Percentiles rank a stretch among this genome's conserved stretches.
Conservation (phyloP, 257 asterid species). For the Jacaranda mimosifolia region DNA sequence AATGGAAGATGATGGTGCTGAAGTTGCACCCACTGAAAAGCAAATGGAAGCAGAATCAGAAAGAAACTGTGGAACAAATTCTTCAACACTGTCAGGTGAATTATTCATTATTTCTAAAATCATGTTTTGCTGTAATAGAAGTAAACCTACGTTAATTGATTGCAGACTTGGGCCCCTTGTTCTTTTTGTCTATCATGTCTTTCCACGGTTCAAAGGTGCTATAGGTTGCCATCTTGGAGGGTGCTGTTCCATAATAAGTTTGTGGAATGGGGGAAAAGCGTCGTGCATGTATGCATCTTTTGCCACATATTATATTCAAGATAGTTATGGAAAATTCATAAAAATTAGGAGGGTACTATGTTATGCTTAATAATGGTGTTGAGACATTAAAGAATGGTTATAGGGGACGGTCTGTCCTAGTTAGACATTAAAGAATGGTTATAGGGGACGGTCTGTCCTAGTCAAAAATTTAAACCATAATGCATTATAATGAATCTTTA, state of each 20-base stretch:
- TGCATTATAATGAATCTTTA: conserved; percentile 1
- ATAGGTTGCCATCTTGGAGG: conserved; percentile 15
- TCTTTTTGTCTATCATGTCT: conserved; percentile 19
- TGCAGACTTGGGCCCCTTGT: conserved; percentile 20
- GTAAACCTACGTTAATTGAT: neutral
- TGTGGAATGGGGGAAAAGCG: conserved; percentile 1
- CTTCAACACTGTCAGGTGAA: conserved; percentile 48
- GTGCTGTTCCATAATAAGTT: conserved; percentile 15
- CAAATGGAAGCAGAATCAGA: conserved; percentile 44
- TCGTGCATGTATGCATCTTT: neutral
- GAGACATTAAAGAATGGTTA: neutral
- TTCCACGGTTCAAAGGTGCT: conserved; percentile 29
- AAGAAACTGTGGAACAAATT: conserved; percentile 29
- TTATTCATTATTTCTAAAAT: conserved; percentile 28
- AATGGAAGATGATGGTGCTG: conserved; percentile 46
- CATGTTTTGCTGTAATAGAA: conserved; percentile 17
- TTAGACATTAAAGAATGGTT: neutral
- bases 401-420: neutral
- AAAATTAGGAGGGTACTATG: conserved; percentile 8
- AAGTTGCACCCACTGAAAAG: conserved; percentile 45
- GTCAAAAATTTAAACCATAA: conserved; percentile 2
- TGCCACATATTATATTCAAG: neutral
- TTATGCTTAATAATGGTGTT: conserved; percentile 15
- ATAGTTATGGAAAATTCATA: conserved; percentile 12
- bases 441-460: neutral